These are phyloP conservation scores for Echeveria elegans DNA, from an alignment of 164 flowering plant genomes.

Conservation along the genomic window DNA sequence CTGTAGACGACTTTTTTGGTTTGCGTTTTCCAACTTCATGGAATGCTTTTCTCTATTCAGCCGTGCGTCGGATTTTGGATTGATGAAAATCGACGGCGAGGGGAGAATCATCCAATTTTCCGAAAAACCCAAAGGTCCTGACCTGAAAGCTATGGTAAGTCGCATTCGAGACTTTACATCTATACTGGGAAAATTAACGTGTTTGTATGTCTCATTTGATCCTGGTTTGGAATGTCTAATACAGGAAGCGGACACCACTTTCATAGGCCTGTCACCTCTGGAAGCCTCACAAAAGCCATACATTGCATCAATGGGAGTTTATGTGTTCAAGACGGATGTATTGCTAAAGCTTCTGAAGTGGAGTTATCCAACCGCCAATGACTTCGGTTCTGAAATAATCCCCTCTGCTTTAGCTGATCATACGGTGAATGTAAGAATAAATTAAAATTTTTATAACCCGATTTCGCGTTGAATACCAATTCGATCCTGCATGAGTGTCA, in stretches of 20 bases:
- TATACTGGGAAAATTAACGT: background rate
- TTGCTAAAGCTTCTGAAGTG: conserved; percentile 63
- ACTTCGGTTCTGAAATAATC: conserved; percentile 96
- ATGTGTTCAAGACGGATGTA: conserved; percentile 68
- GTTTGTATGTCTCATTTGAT: background rate
- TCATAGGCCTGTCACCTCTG: conserved; percentile 54
- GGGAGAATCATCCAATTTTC: conserved; percentile 78
- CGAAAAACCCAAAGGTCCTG: conserved; percentile 85
- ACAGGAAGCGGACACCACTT: conserved; percentile 77
- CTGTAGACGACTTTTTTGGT: too few relatives aligned
- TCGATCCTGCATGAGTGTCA: background rate
- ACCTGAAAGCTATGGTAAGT: conserved; percentile 70
- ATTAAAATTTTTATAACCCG: background rate
- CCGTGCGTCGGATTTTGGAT: conserved; percentile 91
- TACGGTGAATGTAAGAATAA: conserved; percentile 51
- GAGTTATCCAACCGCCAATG: conserved; percentile 81
- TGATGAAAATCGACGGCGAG: conserved; percentile 68
- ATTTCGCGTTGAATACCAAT: background rate
- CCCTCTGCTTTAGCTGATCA: conserved; percentile 75
- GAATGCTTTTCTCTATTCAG: conserved; percentile 32
- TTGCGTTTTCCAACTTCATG: background rate
- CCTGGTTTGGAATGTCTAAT: conserved; percentile 1
- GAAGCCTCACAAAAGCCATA: conserved; percentile 64
- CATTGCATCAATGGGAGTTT: conserved; percentile 98
- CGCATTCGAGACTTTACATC: background rate